phyloP scores from a whole-genome alignment of 768 basidiomycete genomes.

The Pleurotus salmoneostramineus region DNA sequence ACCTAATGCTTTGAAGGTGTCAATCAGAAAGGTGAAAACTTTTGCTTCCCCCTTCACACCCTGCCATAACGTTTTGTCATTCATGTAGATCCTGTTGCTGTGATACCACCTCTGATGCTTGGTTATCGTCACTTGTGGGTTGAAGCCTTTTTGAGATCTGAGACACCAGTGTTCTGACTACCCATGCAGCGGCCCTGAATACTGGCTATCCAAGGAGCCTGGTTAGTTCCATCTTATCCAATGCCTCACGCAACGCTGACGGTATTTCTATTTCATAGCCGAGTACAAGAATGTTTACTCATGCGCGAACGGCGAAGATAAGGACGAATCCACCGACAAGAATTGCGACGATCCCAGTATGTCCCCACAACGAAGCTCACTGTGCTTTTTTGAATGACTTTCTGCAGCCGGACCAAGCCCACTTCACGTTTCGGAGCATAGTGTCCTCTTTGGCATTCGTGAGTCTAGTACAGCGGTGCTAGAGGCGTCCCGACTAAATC shows the following conservation, averaged over 20 bases:
- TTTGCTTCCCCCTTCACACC: background rate
- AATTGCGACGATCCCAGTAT: background rate
- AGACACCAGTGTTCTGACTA: background rate
- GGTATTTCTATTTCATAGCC: background rate
- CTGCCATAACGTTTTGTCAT: background rate
- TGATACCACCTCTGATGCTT: background rate
- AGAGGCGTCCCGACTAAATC: background rate
- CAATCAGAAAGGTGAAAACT: background rate
- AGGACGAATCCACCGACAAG: background rate
- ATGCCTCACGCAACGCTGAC: background rate
- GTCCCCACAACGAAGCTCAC: background rate
- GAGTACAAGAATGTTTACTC: background rate
- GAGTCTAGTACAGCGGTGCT: background rate
- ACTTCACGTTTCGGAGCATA: background rate
- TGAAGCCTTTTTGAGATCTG: background rate
- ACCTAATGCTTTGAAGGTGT: background rate
- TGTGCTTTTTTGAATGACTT: background rate
- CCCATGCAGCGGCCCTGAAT: background rate
- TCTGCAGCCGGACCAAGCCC: background rate
- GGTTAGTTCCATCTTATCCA: background rate
- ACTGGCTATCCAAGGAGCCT: background rate
- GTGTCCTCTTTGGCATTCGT: background rate
- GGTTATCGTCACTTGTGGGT: background rate
- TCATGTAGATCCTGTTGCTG: background rate
- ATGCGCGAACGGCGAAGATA: background rate